These are phyloP conservation scores for Fagus crenata DNA, from an alignment of 306 rosid species.

Conservation along the genomic window DNA sequence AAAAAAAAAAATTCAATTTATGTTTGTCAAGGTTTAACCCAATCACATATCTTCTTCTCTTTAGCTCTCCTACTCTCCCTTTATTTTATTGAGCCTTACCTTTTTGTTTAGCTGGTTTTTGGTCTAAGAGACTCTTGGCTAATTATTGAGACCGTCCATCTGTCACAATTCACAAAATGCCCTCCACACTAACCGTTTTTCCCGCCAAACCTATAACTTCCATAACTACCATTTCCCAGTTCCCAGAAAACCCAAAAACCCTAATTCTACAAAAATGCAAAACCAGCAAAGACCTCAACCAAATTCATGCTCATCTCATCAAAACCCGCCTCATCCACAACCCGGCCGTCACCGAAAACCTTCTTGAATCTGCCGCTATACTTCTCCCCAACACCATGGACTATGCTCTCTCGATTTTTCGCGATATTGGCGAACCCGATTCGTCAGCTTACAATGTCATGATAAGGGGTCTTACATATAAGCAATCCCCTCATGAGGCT, in stretches of 20 bases:
- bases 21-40: too few species aligned
- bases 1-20: too few species aligned
- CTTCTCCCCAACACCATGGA: constrained; percentile 48
- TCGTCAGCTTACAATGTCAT: constrained; percentile 49
- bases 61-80: too few species aligned
- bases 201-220: constrained; percentile 43
- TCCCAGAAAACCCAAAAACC: constrained; percentile 48
- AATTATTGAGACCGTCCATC: neutral
- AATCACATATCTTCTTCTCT: too few species aligned
- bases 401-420: constrained; percentile 55
- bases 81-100: too few species aligned
- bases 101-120: too few species aligned
- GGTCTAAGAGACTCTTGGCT: too few species aligned
- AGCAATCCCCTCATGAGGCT: constrained; percentile 42
- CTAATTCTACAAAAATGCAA: constrained; percentile 51
- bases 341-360: constrained; percentile 44
- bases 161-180: constrained; percentile 16
- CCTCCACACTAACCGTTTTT: constrained; percentile 14
- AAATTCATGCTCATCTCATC: constrained; percentile 66
- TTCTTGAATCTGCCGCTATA: constrained; percentile 61
- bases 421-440: constrained; percentile 33
- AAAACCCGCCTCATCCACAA: constrained; percentile 54
- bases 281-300: constrained; percentile 46
- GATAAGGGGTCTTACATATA: constrained; percentile 46
- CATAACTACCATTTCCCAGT: constrained; percentile 28